phyloP scores from a whole-genome alignment of 179 eudicot genomes.

The Monotropa hypopitys region DNA sequence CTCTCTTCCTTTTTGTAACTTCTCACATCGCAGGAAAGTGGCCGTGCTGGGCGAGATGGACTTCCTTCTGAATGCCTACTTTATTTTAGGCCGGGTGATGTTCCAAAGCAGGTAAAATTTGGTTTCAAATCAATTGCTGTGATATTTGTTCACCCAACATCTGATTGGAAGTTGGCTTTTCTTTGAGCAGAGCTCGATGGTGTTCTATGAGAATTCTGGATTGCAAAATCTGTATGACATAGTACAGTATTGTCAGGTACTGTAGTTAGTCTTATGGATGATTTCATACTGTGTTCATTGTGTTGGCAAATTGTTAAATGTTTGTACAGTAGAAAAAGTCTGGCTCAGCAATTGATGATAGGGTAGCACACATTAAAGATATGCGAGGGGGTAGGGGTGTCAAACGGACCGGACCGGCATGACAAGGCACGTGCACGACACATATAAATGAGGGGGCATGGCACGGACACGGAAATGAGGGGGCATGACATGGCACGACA shows the following conservation, averaged over 20 bases:
- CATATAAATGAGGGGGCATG: too few relatives aligned
- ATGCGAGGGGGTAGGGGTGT: not conserved
- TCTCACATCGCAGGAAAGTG: slow-evolving; percentile 73
- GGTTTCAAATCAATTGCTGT: not conserved
- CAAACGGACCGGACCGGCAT: too few relatives aligned
- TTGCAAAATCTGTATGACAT: slow-evolving; percentile 90
- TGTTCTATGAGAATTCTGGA: slow-evolving; percentile 88
- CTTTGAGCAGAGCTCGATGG: slow-evolving; percentile 89
- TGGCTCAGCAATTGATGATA: not conserved
- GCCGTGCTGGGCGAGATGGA: slow-evolving; percentile 99
- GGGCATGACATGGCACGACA: too few relatives aligned
- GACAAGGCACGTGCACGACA: too few relatives aligned
- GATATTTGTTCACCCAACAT: not conserved
- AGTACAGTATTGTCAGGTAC: slow-evolving; percentile 78
- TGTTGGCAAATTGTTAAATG: not conserved
- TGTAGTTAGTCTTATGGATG: slow-evolving; percentile 1
- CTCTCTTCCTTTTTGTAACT: slow-evolving; percentile 5
- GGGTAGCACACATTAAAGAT: not conserved
- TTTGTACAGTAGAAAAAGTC: not conserved
- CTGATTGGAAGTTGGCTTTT: slow-evolving; percentile 10
- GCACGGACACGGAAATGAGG: too few relatives aligned
- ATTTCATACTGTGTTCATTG: not conserved
- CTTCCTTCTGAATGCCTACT: slow-evolving; percentile 92
- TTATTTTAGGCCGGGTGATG: slow-evolving; percentile 88
- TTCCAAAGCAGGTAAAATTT: slow-evolving; percentile 67